phyloP scores from a whole-genome alignment of 2,329 filamentous ascomycete species.

The Madurella fahalii region DNA sequence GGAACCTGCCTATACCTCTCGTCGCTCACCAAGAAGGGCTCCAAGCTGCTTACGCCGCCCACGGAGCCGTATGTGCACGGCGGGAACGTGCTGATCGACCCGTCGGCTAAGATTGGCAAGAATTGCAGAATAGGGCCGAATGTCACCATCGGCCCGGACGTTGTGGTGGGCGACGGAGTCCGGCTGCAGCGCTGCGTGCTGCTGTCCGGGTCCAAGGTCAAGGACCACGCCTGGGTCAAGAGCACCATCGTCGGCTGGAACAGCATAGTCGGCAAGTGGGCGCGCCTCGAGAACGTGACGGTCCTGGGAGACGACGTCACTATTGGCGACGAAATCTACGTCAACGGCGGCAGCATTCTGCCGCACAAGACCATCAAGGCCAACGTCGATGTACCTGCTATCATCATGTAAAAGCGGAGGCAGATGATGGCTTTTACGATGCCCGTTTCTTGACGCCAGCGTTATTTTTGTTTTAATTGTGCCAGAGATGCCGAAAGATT shows the following conservation, averaged over 20 bases:
- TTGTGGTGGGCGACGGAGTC: slow-evolving; percentile 89
- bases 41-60: slow-evolving; percentile 72
- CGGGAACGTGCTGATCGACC: slow-evolving; percentile 93
- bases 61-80: slow-evolving; percentile 80
- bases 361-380: slow-evolving; percentile 99
- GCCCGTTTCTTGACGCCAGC: background rate
- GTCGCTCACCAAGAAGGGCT: slow-evolving; percentile 83
- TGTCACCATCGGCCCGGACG: slow-evolving; percentile 89
- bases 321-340: slow-evolving; percentile 96
- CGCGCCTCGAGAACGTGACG: slow-evolving; percentile 94
- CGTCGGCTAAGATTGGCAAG: slow-evolving; percentile 91
- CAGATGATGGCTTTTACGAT: background rate
- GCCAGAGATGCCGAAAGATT: background rate
- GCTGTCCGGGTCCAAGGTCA: slow-evolving; percentile 84
- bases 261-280: slow-evolving; percentile 92
- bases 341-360: slow-evolving; percentile 91
- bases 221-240: slow-evolving; percentile 99
- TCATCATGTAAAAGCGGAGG: slow-evolving; percentile 55
- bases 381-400: slow-evolving; percentile 79
- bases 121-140: slow-evolving; percentile 98
- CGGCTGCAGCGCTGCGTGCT: slow-evolving; percentile 90
- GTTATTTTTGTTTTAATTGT: background rate
- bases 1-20: slow-evolving; percentile 96
- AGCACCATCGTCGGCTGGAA: slow-evolving; percentile 99
- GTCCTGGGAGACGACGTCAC: slow-evolving; percentile 96